Evolutionary conservation across 148 eudicot genomes (phyloP).

Genomic region (Dysphania ambrosioides): DNA sequence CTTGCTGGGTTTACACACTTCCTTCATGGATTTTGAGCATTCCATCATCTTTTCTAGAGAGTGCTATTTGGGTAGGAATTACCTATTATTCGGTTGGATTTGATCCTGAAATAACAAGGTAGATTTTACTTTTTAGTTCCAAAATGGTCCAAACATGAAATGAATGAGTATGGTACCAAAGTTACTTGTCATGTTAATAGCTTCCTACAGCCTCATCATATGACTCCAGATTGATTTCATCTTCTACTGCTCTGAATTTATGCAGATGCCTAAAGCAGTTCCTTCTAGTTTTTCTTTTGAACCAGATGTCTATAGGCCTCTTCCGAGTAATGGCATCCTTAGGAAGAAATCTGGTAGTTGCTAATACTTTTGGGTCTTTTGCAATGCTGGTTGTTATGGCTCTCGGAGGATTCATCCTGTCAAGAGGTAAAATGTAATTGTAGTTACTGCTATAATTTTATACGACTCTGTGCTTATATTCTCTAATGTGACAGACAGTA

Average conservation of each 20-base stretch:
- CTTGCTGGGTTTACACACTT: slow-evolving; percentile 88
- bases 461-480: slow-evolving; percentile 13
- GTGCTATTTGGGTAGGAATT: slow-evolving; percentile 70
- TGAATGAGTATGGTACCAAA: not conserved
- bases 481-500: slow-evolving; percentile 28
- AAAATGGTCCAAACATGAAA: slow-evolving; percentile 8
- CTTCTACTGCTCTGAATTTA: slow-evolving; percentile 7
- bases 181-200: not conserved
- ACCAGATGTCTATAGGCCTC: slow-evolving; percentile 89
- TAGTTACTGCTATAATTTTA: not conserved
- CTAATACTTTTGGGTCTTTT: slow-evolving; percentile 93
- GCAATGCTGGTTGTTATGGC: slow-evolving; percentile 93
- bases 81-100: slow-evolving; percentile 89
- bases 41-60: slow-evolving; percentile 71
- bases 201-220: not conserved
- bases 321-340: slow-evolving; percentile 91
- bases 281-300: slow-evolving; percentile 65
- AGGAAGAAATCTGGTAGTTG: slow-evolving; percentile 85
- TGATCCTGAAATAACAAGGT: slow-evolving; percentile 85
- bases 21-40: slow-evolving; percentile 92
- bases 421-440: slow-evolving; percentile 54
- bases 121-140: slow-evolving; percentile 7
- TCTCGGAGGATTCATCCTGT: slow-evolving; percentile 87
- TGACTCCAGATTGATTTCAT: not conserved
- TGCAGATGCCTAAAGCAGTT: slow-evolving; percentile 76